phyloP scores from a whole-genome alignment of 108 stramenopile genomes.

The Skeletonema marinoi region DNA sequence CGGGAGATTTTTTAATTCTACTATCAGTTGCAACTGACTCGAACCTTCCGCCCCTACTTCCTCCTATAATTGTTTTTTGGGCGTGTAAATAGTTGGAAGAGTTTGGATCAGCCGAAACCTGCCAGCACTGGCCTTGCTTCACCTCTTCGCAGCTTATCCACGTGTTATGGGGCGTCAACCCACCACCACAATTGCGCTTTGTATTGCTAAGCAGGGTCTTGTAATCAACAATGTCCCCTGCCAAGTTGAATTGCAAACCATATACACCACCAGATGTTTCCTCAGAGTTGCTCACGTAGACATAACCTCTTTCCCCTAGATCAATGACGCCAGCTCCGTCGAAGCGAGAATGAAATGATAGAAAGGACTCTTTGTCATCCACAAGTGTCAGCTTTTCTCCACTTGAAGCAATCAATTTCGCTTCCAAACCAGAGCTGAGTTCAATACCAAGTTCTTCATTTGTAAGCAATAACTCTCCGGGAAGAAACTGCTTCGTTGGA shows the following conservation, averaged over 20 bases:
- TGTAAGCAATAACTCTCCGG: background rate
- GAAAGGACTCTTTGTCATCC: slow-evolving; percentile 8
- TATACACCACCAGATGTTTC: slow-evolving; percentile 16
- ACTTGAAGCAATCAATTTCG: slow-evolving; percentile 15
- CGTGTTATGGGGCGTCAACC: slow-evolving; percentile 55
- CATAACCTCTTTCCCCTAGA: slow-evolving; percentile 21
- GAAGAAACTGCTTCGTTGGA: slow-evolving; percentile 3
- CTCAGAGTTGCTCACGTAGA: slow-evolving; percentile 51
- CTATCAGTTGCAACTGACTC: slow-evolving; percentile 49
- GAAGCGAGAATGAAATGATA: slow-evolving; percentile 27
- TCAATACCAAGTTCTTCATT: background rate
- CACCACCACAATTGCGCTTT: slow-evolving; percentile 59
- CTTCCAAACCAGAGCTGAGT: slow-evolving; percentile 17
- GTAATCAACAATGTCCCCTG: slow-evolving; percentile 49
- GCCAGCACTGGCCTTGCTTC: slow-evolving; percentile 25
- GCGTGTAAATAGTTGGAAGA: background rate
- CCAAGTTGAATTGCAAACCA: slow-evolving; percentile 36
- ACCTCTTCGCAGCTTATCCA: slow-evolving; percentile 58
- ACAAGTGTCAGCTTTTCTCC: slow-evolving; percentile 10
- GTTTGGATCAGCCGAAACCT: slow-evolving; percentile 31
- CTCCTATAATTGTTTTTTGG: slow-evolving; percentile 5
- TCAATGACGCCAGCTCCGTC: slow-evolving; percentile 23
- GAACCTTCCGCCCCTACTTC: slow-evolving; percentile 15
- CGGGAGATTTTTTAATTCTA: background rate
- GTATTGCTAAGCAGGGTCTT: slow-evolving; percentile 30